Percentiles rank a stretch among this genome's conserved stretches.
These are phyloP conservation scores for Aaosphaeria pasadenensis DNA, from an alignment of 2,329 filamentous ascomycete genomes.

Conservation along the genomic window DNA sequence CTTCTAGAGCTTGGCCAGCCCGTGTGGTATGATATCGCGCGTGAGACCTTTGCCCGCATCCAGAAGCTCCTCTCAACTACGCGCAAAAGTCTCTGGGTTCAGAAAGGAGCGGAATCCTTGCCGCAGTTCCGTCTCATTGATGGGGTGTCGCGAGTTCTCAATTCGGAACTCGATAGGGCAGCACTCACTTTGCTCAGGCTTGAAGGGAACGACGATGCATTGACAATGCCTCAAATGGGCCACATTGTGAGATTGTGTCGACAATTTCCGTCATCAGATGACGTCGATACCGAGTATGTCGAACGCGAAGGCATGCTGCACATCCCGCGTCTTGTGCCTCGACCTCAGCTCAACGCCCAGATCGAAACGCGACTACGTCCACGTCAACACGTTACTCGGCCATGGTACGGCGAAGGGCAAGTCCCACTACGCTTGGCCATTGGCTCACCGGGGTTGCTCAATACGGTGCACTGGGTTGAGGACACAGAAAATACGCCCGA, in stretches of 20 bases:
- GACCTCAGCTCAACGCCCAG: not conserved
- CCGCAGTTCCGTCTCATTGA: too few species aligned
- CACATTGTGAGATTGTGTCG: too few species aligned
- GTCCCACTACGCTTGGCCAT: not conserved
- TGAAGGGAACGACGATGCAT: not conserved
- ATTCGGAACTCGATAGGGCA: not conserved
- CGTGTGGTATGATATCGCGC: too few species aligned
- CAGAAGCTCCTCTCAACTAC: too few species aligned
- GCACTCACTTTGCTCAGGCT: not conserved
- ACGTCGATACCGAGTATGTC: not conserved
- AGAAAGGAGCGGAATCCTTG: too few species aligned
- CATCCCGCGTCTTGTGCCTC: not conserved
- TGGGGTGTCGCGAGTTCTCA: too few species aligned
- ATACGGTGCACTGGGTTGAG: conserved; percentile 2
- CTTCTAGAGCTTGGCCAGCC: too few species aligned
- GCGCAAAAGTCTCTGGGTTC: too few species aligned
- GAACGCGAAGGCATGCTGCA: not conserved
- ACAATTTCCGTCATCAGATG: too few species aligned
- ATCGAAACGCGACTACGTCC: not conserved
- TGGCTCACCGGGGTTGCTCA: conserved; percentile 4
- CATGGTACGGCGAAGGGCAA: not conserved
- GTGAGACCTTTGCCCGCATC: too few species aligned
- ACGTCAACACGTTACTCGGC: not conserved
- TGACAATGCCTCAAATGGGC: not conserved
- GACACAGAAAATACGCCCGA: not conserved